Evolutionary conservation across 202 grass and related monocot genomes (phyloP), one percentile per base, ranked within the genome.

Genomic region (Eragrostis tef): DNA sequence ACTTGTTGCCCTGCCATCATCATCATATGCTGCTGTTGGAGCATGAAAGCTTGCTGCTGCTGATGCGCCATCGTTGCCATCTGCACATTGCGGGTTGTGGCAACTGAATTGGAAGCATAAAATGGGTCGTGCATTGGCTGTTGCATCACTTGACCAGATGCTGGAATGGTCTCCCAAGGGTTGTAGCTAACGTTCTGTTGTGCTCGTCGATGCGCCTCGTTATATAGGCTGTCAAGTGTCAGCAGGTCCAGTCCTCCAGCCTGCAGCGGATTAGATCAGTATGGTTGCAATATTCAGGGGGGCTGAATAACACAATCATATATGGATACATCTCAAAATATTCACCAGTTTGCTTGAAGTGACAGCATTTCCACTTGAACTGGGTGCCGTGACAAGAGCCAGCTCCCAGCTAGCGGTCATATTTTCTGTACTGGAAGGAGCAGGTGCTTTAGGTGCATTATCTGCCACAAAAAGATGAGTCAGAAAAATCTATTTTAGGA

Each of bases 181-280:
- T 93, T 91, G 83, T 93, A 95, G 85, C 85, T 98, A 1, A 71
- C 84, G 5, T 73, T 89, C 72, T 95, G 92, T 47, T 88, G 94
- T 0, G 83, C 74, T 47, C 66, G 80, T 74, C 78, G 85, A 66
- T 95, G 81, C 0, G 90, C 90, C 1, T 98, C 96, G 0, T 95
- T 85, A 11, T 98, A 98, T 81, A 98, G 79, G 65, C 92, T 95
- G 85, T 98, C 95, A 39, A 98, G 84, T 5, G 87, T 91, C 47
- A 94, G 87, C 70, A 84, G 48, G 80, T 98, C 96, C 80, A 98
- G 44, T 56, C 96, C 96, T 67, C 96, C 96, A 3, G 80, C 87
- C 96, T 95, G 85, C 71, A 82, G 15, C 5, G 20, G 56, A 49
- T 21, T 2, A 26, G 46, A 21, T 61, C 49, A 80, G 48, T 63